These are phyloP conservation scores for Mortierella sp. DNA, from an alignment of 371 early-diverging fungal genomes.

Conservation along the genomic window DNA sequence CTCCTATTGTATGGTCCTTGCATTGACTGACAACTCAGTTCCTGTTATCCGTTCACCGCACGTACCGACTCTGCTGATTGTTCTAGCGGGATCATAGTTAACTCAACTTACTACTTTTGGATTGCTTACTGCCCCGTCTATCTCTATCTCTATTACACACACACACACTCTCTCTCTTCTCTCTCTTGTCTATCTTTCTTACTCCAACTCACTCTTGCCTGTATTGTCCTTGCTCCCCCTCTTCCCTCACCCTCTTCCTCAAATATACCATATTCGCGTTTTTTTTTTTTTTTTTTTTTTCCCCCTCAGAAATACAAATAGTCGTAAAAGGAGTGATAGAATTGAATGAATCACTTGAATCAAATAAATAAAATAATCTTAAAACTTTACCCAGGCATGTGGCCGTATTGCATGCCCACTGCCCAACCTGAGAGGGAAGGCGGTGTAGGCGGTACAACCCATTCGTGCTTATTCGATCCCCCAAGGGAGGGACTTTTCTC, in stretches of 20 bases:
- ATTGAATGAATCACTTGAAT: not conserved
- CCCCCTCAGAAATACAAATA: not conserved
- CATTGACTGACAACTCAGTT: not conserved
- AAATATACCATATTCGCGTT: too few species aligned
- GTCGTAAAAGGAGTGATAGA: not conserved
- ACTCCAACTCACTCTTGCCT: too few species aligned
- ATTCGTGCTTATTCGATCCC: conserved; percentile 24
- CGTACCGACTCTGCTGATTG: not conserved
- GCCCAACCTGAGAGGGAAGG: conserved; percentile 36
- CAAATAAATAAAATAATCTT: not conserved
- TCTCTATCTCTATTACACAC: too few species aligned
- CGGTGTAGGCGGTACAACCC: conserved; percentile 35
- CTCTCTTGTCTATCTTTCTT: not conserved
- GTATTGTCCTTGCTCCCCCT: not conserved
- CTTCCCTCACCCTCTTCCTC: not conserved
- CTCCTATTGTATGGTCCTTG: too few species aligned
- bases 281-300: not conserved
- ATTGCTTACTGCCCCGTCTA: not conserved
- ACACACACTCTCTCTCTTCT: not conserved
- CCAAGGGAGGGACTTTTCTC: conserved; percentile 27
- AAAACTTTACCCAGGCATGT: conserved; percentile 33
- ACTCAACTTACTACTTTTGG: not conserved
- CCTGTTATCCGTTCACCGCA: not conserved
- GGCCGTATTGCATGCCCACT: conserved; percentile 33
- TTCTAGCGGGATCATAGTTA: not conserved